Percentiles rank a stretch among this genome's conserved stretches.
These are phyloP conservation scores for Coniochaeta sp. DNA, from an alignment of 2,329 filamentous ascomycete species.

Conservation along the genomic window DNA sequence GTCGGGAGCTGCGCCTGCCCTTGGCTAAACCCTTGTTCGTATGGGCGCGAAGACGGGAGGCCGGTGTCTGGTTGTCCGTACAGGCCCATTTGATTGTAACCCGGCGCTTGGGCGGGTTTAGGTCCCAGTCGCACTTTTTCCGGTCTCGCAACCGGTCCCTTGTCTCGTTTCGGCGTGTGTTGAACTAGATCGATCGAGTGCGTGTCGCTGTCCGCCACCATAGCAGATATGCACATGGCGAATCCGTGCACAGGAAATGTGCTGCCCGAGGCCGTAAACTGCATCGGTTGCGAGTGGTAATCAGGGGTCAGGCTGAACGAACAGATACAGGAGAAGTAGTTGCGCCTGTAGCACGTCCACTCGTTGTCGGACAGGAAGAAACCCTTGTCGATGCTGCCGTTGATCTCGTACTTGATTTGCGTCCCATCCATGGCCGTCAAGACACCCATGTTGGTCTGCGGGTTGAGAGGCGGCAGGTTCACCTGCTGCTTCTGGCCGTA, in stretches of 20 bases:
- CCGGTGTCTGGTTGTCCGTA: slow-evolving; percentile 32
- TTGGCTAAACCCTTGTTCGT: slow-evolving; percentile 36
- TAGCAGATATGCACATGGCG: slow-evolving; percentile 77
- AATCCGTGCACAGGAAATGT: slow-evolving; percentile 66
- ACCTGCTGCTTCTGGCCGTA: slow-evolving; percentile 29
- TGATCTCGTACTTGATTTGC: slow-evolving; percentile 63
- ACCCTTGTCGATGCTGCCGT: slow-evolving; percentile 79
- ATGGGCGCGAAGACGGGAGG: slow-evolving; percentile 28
- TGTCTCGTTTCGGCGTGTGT: slow-evolving; percentile 87
- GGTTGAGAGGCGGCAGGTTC: slow-evolving; percentile 46
- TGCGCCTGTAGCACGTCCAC: slow-evolving; percentile 89
- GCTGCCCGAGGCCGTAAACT: slow-evolving; percentile 41
- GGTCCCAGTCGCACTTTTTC: slow-evolving; percentile 62
- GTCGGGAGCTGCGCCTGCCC: slow-evolving; percentile 33
- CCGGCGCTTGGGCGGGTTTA: slow-evolving; percentile 45
- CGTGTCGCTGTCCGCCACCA: slow-evolving; percentile 67
- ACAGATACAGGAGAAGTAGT: slow-evolving; percentile 83
- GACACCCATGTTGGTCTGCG: slow-evolving; percentile 47
- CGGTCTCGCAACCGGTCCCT: slow-evolving; percentile 72
- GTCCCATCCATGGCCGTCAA: slow-evolving; percentile 52
- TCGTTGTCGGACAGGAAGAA: slow-evolving; percentile 76
- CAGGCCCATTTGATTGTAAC: slow-evolving; percentile 31
- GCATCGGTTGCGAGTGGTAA: slow-evolving; percentile 36
- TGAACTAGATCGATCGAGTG: slow-evolving; percentile 81
- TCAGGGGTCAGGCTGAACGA: slow-evolving; percentile 55